Evolutionary conservation across 2,329 filamentous ascomycete genomes (phyloP).

Genomic region (Colletotrichum cuscutae): DNA sequence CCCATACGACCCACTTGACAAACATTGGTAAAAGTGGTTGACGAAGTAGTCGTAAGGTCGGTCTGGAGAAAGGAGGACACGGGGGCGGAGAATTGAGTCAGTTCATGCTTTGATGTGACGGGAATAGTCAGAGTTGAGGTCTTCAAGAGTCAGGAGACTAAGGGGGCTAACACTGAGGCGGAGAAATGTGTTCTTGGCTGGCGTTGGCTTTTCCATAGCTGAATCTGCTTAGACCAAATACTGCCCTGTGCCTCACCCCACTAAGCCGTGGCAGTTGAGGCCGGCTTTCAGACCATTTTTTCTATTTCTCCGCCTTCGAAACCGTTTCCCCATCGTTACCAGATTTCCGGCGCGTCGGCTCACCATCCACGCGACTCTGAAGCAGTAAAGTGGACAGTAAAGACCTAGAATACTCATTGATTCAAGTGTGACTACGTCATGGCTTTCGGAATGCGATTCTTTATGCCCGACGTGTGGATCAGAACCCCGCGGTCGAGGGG

Average conservation of each 20-base stretch:
- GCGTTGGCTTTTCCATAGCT: not conserved
- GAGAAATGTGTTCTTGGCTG: not conserved
- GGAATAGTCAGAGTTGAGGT: not conserved
- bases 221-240: not conserved
- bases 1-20: constrained; percentile 28
- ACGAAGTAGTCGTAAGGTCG: not conserved
- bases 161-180: constrained; percentile 8
- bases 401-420: not conserved
- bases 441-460: not conserved
- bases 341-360: not conserved
- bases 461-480: constrained; percentile 9
- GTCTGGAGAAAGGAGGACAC: not conserved
- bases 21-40: not conserved
- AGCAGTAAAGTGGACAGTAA: not conserved
- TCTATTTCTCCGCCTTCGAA: constrained; percentile 27
- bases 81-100: constrained; percentile 32
- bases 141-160: not conserved
- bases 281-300: not conserved
- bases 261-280: not conserved
- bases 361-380: constrained; percentile 1
- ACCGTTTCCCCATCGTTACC: not conserved
- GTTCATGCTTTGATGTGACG: constrained; percentile 10
- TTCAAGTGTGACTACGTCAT: constrained; percentile 12
- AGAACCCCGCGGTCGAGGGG: constrained; percentile 13
- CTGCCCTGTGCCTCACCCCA: not conserved